Evolutionary conservation across 2,329 filamentous ascomycete species (phyloP).

Genomic region (Mycosphaerella sp.): DNA sequence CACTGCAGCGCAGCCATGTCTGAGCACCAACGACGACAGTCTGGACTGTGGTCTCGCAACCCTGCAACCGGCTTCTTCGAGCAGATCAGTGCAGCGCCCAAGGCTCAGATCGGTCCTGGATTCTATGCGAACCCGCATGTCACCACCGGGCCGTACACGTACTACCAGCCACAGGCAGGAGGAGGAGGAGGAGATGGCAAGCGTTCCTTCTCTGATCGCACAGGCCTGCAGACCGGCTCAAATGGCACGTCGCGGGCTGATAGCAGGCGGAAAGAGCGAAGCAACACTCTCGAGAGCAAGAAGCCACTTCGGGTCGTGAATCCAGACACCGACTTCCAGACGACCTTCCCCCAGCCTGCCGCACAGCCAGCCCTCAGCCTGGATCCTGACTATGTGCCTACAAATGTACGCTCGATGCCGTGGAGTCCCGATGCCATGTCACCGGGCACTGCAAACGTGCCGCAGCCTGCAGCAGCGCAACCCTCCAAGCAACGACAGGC

Average conservation of each 20-base stretch:
- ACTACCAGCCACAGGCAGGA: slow-evolving; percentile 28
- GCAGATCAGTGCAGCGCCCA: slow-evolving; percentile 14
- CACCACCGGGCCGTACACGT: slow-evolving; percentile 24
- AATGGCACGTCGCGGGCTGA: slow-evolving; percentile 10
- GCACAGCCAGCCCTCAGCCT: slow-evolving; percentile 17
- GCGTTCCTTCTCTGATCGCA: slow-evolving; percentile 29
- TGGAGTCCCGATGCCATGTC: slow-evolving; percentile 29
- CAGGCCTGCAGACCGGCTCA: slow-evolving; percentile 11
- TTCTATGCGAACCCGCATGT: slow-evolving; percentile 3
- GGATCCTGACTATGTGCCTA: slow-evolving; percentile 27
- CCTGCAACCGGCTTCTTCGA: slow-evolving; percentile 23
- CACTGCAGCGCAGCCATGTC: slow-evolving; percentile 9
- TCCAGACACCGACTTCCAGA: slow-evolving; percentile 4
- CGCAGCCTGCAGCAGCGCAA: slow-evolving; percentile 2
- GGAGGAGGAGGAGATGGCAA: slow-evolving; percentile 5
- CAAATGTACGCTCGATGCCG: slow-evolving; percentile 26
- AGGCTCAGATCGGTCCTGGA: slow-evolving; percentile 8
- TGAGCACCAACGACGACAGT: slow-evolving; percentile 25
- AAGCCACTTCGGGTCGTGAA: slow-evolving; percentile 3
- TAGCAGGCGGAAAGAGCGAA: slow-evolving; percentile 14
- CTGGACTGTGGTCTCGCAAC: slow-evolving; percentile 28
- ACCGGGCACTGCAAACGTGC: slow-evolving; percentile 10
- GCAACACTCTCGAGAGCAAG: slow-evolving; percentile 8
- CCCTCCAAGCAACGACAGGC: slow-evolving; percentile 18
- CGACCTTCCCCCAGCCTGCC: slow-evolving; percentile 12